Conservation (phyloP, 495 filamentous ascomycete species). For the Evernia prunastri region DNA sequence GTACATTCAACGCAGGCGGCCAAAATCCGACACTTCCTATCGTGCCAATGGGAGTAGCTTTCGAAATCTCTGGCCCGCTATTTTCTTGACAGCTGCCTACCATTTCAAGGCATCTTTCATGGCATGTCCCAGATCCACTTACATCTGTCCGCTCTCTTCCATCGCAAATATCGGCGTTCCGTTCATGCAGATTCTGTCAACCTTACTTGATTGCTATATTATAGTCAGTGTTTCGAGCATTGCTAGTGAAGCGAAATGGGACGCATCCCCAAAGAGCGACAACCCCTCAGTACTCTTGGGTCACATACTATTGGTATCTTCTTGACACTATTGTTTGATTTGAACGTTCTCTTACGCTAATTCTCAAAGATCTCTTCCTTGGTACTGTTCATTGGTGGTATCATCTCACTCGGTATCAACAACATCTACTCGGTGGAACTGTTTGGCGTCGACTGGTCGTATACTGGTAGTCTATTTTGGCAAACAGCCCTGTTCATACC, state of each 20-base stretch:
- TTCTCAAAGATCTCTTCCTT: slow-evolving; percentile 27
- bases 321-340: background rate
- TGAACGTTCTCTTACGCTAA: background rate
- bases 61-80: slow-evolving; percentile 33
- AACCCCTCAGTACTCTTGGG: slow-evolving; percentile 29
- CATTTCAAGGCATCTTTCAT: slow-evolving; percentile 29
- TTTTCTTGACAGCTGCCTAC: slow-evolving; percentile 33
- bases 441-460: slow-evolving; percentile 29
- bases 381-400: slow-evolving; percentile 30
- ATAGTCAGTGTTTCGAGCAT: slow-evolving; percentile 35
- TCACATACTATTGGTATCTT: slow-evolving; percentile 29
- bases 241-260: slow-evolving; percentile 25
- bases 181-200: slow-evolving; percentile 27
- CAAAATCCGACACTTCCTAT: background rate
- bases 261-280: slow-evolving; percentile 24
- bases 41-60: background rate
- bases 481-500: slow-evolving; percentile 33
- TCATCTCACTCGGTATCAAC: slow-evolving; percentile 27
- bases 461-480: slow-evolving; percentile 34
- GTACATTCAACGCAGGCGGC: slow-evolving; percentile 33
- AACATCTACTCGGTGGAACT: slow-evolving; percentile 29
- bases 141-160: slow-evolving; percentile 40
- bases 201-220: slow-evolving; percentile 35
- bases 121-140: slow-evolving; percentile 37
- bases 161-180: slow-evolving; percentile 28